A percentile compares a stretch with the other conserved stretches of the same genome.
Conservation (phyloP, 306 rosid genomes). For the Cucumis cinereus region DNA sequence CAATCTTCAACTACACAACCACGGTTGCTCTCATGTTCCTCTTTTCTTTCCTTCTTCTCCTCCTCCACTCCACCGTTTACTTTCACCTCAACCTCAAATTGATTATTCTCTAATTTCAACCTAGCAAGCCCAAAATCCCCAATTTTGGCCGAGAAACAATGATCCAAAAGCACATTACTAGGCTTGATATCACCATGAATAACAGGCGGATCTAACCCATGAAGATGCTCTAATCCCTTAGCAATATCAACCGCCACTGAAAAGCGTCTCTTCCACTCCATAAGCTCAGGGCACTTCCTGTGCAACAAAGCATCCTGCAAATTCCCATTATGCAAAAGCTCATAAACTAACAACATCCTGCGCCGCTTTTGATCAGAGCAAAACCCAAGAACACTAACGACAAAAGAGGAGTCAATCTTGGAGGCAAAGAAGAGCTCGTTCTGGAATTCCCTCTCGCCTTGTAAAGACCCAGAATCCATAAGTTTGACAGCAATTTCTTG, state of each 20-base stretch:
- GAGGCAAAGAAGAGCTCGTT: conserved; percentile 85
- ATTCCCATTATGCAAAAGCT: conserved; percentile 67
- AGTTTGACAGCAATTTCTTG: conserved; percentile 66
- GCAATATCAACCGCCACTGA: conserved; percentile 39
- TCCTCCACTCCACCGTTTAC: conserved; percentile 11
- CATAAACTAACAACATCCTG: conserved; percentile 64
- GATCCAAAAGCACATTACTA: conserved; percentile 62
- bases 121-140: conserved; percentile 85
- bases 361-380: conserved; percentile 65
- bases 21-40: conserved; percentile 24
- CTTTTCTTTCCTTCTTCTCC: conserved; percentile 15
- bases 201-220: conserved; percentile 58
- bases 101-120: conserved; percentile 28
- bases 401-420: conserved; percentile 30
- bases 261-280: conserved; percentile 56
- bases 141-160: conserved; percentile 37
- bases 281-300: conserved; percentile 50
- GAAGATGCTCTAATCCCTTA: conserved; percentile 52
- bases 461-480: conserved; percentile 70
- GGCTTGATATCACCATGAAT: conserved; percentile 91
- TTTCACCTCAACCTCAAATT: conserved; percentile 19
- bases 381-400: conserved; percentile 54
- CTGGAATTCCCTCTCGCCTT: conserved; percentile 89
- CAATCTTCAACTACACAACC: conserved; percentile 43
- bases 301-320: conserved; percentile 78